Base-by-base conservation (phyloP, 2,329 filamentous ascomycete species). In the Harringtonia lauricola region DNA sequence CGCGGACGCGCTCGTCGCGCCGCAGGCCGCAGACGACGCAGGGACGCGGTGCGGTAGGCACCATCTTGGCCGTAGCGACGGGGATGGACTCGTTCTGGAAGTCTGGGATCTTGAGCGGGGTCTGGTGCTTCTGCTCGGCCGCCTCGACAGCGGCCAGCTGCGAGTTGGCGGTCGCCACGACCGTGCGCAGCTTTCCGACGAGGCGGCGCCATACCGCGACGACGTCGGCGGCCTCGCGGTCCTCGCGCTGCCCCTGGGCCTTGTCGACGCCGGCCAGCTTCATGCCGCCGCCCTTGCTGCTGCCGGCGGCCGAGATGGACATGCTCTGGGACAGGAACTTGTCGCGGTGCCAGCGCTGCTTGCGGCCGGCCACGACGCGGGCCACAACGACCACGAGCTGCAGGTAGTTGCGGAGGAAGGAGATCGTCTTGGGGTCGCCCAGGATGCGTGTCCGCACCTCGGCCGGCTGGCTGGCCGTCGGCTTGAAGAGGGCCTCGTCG, bases 1-100 rank as follows among this genome's bases (percentile, higher is more conserved):
- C 86, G 18, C 66, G 61, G 12, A 95, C 70, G 40, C 90, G 74
- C 64, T 96, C 90, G 34, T 95, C 87, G 50, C 90, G 71, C 64
- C 86, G 92, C 51, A 96, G 63, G 0, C 90, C 90, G 61, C 90
- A 96, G 28, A 96, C 67, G 41, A 89, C 74, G 63, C 90, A 96
- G 1, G 81, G 68, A 60, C 85, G 83, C 0, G 79, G 68, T 4
- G 86, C 83, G 19, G 79, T 83, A 9, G 86, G 68, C 2, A 80
- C 87, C n/a, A 81, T 76, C 55, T 86, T 83, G 47, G 80, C 76
- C 15, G 72, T 76, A 47, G 76, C 76, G 3, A 90, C 72, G 19
- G 71, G 69, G 67, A 86, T 76, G 49, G 67, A 73, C 49, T 86
- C 81, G 38, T 70, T 67, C 17, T 38, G 43, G 24, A 94, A 68